Evolutionary conservation across 2,329 filamentous ascomycete genomes (phyloP).

Genomic region (Raffaelea deltoideospora): DNA sequence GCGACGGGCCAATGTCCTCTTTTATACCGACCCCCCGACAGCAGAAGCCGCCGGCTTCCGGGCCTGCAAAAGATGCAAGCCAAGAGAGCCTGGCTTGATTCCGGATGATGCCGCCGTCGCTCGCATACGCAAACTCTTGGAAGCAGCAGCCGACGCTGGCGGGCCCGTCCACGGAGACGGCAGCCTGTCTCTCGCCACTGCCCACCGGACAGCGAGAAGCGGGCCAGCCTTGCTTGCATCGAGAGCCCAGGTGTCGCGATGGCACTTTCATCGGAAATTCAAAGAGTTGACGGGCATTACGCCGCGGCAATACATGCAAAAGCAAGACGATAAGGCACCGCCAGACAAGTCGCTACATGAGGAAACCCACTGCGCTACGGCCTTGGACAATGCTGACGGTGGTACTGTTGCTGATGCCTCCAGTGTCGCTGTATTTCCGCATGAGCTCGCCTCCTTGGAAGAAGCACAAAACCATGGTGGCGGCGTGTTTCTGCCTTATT

Average conservation of each 20-base stretch:
- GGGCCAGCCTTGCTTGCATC: slow-evolving; percentile 24
- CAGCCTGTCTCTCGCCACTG: neutral
- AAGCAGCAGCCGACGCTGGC: slow-evolving; percentile 11
- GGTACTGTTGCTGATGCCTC: neutral
- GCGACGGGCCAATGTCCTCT: slow-evolving; percentile 42
- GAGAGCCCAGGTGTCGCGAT: slow-evolving; percentile 35
- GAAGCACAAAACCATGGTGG: neutral
- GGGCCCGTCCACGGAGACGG: slow-evolving; percentile 6
- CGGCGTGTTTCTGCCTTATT: neutral
- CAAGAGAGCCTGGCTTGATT: slow-evolving; percentile 18
- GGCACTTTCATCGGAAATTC: slow-evolving; percentile 44
- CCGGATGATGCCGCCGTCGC: slow-evolving; percentile 26
- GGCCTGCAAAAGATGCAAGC: slow-evolving; percentile 32
- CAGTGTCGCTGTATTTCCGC: neutral
- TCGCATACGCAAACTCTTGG: slow-evolving; percentile 18
- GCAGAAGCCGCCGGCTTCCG: slow-evolving; percentile 35
- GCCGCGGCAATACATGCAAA: slow-evolving; percentile 18
- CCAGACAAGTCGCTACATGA: neutral
- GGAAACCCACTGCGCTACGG: neutral
- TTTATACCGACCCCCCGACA: slow-evolving; percentile 28
- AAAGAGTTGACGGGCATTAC: slow-evolving; percentile 38
- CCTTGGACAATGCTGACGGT: neutral
- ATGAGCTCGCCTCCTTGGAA: neutral
- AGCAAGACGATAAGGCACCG: neutral
- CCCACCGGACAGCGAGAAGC: neutral